Percentiles rank a stretch among this genome's conserved stretches.
These are phyloP conservation scores for Cetradonia linearis DNA, from an alignment of 495 filamentous ascomycete species.

Conservation along the genomic window DNA sequence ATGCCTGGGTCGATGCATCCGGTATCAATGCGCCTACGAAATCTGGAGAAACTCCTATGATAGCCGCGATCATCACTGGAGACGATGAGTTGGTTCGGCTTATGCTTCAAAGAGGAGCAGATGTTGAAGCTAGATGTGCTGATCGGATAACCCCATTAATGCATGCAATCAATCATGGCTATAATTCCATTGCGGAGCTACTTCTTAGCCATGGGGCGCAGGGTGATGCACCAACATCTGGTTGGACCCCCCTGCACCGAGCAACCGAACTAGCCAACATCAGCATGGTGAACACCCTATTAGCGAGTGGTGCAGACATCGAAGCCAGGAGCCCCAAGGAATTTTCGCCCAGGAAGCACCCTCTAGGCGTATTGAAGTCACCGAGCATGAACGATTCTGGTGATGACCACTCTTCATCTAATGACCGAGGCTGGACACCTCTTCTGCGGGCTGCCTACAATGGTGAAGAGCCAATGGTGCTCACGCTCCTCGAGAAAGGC, in stretches of 20 bases:
- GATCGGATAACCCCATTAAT: conserved; percentile 20
- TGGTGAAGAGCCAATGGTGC: conserved; percentile 18
- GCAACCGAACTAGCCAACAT: conserved; percentile 19
- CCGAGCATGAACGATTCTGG: conserved; percentile 6
- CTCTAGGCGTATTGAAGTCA: conserved; percentile 2
- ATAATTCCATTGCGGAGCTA: conserved; percentile 15
- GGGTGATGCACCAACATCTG: conserved; percentile 17
- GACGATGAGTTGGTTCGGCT: conserved; percentile 20
- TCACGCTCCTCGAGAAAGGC: conserved; percentile 16
- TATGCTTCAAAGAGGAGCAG: conserved; percentile 19
- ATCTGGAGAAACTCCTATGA: conserved; percentile 21
- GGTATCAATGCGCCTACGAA: conserved; percentile 21
- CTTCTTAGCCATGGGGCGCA: conserved; percentile 23
- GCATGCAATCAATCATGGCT: conserved; percentile 22
- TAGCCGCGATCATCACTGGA: conserved; percentile 17
- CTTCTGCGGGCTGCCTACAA: conserved; percentile 22
- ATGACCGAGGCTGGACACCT: conserved; percentile 18
- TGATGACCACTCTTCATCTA: conserved; percentile 1
- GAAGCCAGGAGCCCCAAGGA: conserved; percentile 19
- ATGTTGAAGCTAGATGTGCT: conserved; percentile 19
- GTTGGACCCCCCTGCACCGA: conserved; percentile 23
- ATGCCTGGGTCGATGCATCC: conserved; percentile 19
- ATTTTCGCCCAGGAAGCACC: conserved; percentile 9
- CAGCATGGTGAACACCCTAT: conserved; percentile 15
- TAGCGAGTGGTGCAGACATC: conserved; percentile 19